These are phyloP conservation scores for Triangularia verruculosa DNA, from an alignment of 2,329 filamentous ascomycete genomes.

Conservation along the genomic window DNA sequence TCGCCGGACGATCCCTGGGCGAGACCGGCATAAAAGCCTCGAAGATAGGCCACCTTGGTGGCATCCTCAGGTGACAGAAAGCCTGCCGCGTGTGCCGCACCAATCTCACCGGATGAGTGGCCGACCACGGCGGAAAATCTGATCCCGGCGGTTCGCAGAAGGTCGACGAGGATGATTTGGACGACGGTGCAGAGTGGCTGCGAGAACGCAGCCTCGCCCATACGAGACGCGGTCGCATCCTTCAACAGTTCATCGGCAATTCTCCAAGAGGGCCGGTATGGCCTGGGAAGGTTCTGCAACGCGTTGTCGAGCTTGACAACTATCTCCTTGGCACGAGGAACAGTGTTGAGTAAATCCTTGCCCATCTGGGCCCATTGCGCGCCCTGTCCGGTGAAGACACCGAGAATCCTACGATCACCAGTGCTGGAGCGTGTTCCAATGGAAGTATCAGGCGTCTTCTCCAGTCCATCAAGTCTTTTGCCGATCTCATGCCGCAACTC, in stretches of 20 bases:
- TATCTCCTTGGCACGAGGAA: no score
- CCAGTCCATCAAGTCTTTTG: no score
- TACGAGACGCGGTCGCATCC: background rate
- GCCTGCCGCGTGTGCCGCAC: conserved; percentile 31
- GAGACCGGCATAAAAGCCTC: conserved; percentile 27
- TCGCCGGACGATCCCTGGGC: background rate
- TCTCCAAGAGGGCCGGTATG: no score
- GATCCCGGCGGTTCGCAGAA: conserved; percentile 29
- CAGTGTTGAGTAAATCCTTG: conserved; percentile 17
- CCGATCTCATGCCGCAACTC: no score
- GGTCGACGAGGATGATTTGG: conserved; percentile 35
- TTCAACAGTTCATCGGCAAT: background rate
- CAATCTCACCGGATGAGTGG: conserved; percentile 35
- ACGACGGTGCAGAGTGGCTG: conserved; percentile 38
- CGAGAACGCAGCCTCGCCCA: conserved; percentile 30
- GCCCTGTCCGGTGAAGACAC: conserved; percentile 30
- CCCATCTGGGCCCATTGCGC: conserved; percentile 32
- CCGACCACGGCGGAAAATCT: conserved; percentile 28
- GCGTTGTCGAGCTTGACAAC: no score
- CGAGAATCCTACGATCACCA: conserved; percentile 4
- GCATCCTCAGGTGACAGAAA: conserved; percentile 26
- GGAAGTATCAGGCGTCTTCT: no score
- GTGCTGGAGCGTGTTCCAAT: no score
- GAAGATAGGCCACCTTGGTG: conserved; percentile 33
- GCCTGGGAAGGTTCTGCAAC: no score